Percentiles rank a stretch among this genome's conserved stretches.
Conservation (phyloP, 257 asterid genomes). For the Euphrasia confusa region DNA sequence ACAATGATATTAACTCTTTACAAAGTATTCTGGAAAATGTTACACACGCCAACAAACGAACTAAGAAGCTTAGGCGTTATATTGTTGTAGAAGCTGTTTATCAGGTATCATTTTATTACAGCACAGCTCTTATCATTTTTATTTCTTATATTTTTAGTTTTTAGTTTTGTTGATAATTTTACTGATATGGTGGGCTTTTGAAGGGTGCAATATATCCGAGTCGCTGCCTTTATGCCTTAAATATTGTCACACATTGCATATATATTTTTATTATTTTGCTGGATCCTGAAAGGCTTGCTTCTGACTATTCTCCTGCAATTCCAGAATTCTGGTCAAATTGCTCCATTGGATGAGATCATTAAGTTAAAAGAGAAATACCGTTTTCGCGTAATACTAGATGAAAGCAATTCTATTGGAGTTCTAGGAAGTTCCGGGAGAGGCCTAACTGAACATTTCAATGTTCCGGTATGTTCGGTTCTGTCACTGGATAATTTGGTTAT, state of each 20-base stretch:
- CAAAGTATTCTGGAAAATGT: constrained; percentile 49
- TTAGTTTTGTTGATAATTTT: background rate
- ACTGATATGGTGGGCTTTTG: too few relatives aligned
- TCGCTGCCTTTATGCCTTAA: background rate
- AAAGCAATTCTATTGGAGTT: constrained; percentile 88
- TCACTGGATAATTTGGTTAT: constrained; percentile 19
- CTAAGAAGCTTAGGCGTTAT: constrained; percentile 89
- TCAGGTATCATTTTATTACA: constrained; percentile 53
- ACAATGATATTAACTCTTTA: constrained; percentile 77
- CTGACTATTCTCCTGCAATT: constrained; percentile 22
- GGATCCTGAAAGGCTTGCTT: constrained; percentile 11
- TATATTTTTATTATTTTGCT: background rate
- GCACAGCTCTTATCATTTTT: background rate
- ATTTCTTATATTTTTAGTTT: background rate
- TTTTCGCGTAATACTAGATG: constrained; percentile 84
- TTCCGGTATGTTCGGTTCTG: constrained; percentile 48
- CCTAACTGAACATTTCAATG: constrained; percentile 47
- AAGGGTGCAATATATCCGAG: too few relatives aligned
- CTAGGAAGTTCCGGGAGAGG: constrained; percentile 55
- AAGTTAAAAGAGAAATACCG: constrained; percentile 76
- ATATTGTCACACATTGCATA: background rate
- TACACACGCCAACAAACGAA: constrained; percentile 65
- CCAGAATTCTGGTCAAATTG: constrained; percentile 90
- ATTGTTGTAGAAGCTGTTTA: constrained; percentile 89
- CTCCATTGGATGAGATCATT: constrained; percentile 84